Conservation (phyloP, 1,139 yeast genomes). For the Saccharomyces hybrid region DNA sequence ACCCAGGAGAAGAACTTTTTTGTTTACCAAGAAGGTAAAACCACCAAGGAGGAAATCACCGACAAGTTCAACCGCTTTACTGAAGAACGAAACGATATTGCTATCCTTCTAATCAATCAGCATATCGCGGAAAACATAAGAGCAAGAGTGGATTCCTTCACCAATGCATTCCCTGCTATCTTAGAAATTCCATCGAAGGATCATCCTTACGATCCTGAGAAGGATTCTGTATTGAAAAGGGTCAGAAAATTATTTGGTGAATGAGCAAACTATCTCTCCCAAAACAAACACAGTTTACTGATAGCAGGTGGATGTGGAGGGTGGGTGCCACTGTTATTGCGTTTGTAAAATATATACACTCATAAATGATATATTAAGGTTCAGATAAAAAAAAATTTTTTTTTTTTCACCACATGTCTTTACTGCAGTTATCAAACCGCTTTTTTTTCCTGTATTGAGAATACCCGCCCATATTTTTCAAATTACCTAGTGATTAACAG, state of each 20-base stretch:
- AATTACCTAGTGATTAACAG: background rate
- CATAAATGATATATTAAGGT: slow-evolving; percentile 1
- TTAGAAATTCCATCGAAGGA: slow-evolving; percentile 97
- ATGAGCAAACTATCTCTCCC: slow-evolving; percentile 30
- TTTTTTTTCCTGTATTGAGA: background rate
- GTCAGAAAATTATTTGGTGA: slow-evolving; percentile 95
- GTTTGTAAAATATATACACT: background rate
- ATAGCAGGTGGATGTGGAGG: background rate
- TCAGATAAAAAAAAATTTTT: background rate
- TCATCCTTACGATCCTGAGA: slow-evolving; percentile 96
- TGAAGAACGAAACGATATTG: slow-evolving; percentile 74
- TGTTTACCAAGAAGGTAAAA: slow-evolving; percentile 72
- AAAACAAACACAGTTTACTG: background rate
- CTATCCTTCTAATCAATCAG: slow-evolving; percentile 86
- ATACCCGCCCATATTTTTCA: background rate
- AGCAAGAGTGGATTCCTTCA: slow-evolving; percentile 69
- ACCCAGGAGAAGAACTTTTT: slow-evolving; percentile 67
- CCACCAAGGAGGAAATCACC: slow-evolving; percentile 69
- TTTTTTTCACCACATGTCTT: background rate
- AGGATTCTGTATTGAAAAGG: slow-evolving; percentile 89
- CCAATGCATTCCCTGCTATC: slow-evolving; percentile 92
- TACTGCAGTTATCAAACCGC: background rate
- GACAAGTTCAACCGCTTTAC: slow-evolving; percentile 72
- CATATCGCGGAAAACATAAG: slow-evolving; percentile 91
- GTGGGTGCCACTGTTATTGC: background rate